Conservation (phyloP, 2,329 filamentous ascomycete species). For the Zymoseptoria ardabiliae region DNA sequence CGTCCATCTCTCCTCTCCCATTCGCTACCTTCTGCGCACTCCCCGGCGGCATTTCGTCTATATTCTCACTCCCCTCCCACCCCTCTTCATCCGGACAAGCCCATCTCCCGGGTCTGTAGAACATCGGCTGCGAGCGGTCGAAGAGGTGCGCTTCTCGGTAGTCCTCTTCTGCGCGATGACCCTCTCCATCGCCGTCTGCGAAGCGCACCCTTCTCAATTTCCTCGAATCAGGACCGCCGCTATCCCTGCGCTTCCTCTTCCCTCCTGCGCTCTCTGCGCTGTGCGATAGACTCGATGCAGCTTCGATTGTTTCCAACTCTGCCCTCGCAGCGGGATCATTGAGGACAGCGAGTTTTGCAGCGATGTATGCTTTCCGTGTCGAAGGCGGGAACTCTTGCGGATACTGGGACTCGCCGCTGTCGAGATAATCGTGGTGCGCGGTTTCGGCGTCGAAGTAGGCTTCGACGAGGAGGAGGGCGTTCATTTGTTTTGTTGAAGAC, state of each 20-base stretch:
- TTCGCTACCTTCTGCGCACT: too few relatives aligned
- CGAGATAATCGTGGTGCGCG: not conserved
- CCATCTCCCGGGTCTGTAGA: conserved; percentile 1
- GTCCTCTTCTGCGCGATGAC: conserved; percentile 1
- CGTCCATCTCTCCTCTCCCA: not conserved
- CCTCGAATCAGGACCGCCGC: not conserved
- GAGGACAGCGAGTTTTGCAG: not conserved
- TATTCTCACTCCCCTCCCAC: not conserved
- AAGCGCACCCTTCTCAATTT: not conserved
- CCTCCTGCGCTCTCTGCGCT: not conserved
- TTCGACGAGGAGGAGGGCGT: not conserved
- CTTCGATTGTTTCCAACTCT: not conserved
- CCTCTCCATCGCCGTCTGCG: not conserved
- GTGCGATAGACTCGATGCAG: not conserved
- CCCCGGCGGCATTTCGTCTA: too few relatives aligned
- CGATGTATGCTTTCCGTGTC: not conserved
- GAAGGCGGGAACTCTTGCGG: not conserved
- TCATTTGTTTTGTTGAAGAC: not conserved
- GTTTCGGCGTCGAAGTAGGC: not conserved
- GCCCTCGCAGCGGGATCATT: not conserved
- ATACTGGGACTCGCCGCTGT: not conserved
- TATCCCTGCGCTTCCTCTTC: not conserved
- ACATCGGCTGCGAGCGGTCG: not conserved
- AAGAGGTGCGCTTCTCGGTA: not conserved
- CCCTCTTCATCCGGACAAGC: not conserved